Conservation (phyloP, 768 basidiomycete genomes). For the Pleurotus djamor region DNA sequence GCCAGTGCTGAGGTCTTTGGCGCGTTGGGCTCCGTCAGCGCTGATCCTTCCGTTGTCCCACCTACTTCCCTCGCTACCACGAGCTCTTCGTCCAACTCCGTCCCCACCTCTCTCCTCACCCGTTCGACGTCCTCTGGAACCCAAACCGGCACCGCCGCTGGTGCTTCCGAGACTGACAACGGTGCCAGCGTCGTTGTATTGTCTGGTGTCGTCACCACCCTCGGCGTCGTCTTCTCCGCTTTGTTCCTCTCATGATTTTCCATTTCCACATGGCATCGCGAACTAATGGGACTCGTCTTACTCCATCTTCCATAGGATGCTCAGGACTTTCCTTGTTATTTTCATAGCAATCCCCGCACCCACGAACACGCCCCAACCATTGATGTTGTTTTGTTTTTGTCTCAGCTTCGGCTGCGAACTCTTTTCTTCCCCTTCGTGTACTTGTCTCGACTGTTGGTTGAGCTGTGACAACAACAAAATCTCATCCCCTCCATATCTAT, state of each 20-base stretch:
- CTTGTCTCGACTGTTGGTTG: neutral
- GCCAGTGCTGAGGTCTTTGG: slow-evolving; percentile 7
- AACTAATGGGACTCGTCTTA: neutral
- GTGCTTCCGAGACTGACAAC: slow-evolving; percentile 8
- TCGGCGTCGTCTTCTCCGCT: slow-evolving; percentile 16
- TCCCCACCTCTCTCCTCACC: neutral
- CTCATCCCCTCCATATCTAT: no score
- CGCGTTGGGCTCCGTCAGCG: neutral
- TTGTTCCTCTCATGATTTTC: slow-evolving; percentile 16
- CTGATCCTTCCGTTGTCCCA: neutral
- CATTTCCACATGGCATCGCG: neutral
- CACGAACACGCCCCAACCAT: neutral
- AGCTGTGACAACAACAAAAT: no score
- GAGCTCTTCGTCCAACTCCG: neutral
- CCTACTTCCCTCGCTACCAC: neutral
- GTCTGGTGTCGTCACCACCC: slow-evolving; percentile 15
- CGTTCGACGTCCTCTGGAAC: neutral
- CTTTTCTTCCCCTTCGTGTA: no score
- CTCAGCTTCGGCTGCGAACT: neutral
- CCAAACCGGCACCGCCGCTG: slow-evolving; percentile 5
- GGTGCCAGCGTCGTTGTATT: slow-evolving; percentile 19
- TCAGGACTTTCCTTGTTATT: neutral
- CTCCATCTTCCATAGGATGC: neutral
- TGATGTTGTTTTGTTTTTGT: neutral
- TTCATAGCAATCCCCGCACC: neutral